Evolutionary conservation across 805 yeast species (phyloP), one percentile per base, ranked within the genome.

Genomic region (Saccharomycopsis microspora): DNA sequence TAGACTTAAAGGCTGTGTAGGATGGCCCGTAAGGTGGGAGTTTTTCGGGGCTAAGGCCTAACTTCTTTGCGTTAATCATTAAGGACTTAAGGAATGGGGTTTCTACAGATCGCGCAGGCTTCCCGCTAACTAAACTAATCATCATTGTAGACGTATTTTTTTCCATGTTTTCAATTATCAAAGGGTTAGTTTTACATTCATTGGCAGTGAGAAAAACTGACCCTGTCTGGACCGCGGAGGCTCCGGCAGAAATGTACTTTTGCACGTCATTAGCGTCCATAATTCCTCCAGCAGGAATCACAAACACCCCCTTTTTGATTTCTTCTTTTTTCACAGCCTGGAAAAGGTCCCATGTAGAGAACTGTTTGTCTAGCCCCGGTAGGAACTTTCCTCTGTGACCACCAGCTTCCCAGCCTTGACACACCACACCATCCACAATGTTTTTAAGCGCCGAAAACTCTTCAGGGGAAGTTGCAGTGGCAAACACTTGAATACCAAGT

Each of bases 371-470:
- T 6, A 53, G 50, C 50, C 69, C 75, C 4, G 54, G 52, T 5
- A 39, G 54, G 45, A 69, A 72, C 52, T 66, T 70, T 3, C 82
- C 82, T 11, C 84, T 61, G 56, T 78, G 84, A 0, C 84, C 84
- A 29, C 84, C 84, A 3, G 84, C 84, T 54, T 77, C 83, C 57
- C 64, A 65, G 0, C 83, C 83, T 58, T 79, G 85, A 30, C 69
- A 64, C 5, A 72, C 63, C 3, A 78, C 58, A 1, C 74, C 80
- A 57, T 76, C 78, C 5, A 70, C 68, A 0, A 68, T 68, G 0
- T 58, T 48, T 0, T 58, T 55, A 3, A 57, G 32, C 41, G 57
- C 35, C 11, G 53, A 32, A 0, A 73, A 75, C 54, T 78, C 82
- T 1, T 57, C 55, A 0, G 68, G 55, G 19, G 67, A 67, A 0